Base-by-base conservation (phyloP, 2,329 filamentous ascomycete species). In the Venturia effusa region DNA sequence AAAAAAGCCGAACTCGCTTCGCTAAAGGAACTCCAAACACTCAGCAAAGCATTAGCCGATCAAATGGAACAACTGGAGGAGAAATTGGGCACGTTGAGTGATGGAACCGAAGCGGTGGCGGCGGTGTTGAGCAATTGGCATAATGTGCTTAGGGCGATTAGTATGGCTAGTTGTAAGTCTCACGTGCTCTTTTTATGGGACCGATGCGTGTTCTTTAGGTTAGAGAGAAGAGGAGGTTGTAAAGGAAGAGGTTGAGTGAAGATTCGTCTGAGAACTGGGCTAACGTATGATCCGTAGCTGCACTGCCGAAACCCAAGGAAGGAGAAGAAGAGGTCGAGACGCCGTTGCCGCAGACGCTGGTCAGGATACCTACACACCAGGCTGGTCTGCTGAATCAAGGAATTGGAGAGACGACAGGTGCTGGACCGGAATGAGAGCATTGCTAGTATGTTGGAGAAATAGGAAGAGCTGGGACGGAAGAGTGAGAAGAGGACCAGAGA, bases 101-200 rank as follows among this genome's bases (percentile, higher is more conserved):
- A 92, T 69, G 90, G 90, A 17, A 94, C 90, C 37, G 89, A 94
- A 83, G 89, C 88, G 66, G 90, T 95, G 70, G 90, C 90, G 45
- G 83, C 87, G n/a, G 90, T 95, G 27, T 80, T 95, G 72, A 84
- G 87, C 62, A 95, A 94, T 74, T 95, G 90, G 90, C 88, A 92
- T 74, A 92, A 90, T 69, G 90, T 95, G 67, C 81, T 95, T 66
- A 82, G 88, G 68, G 89, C 89, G 51, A 92, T 95, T 71, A 88
- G 88, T 71, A 92, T 94, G 88, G 90, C 90, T 66, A 92, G 88
- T 66, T 83, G 89, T 92, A 81, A 71, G 85, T 59, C 30, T 55
- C n/a, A 10, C 41, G 40, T 54, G 17, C 5, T 17, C 10, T 15
- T 54, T 30, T 54, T 15, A 13, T 8, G 37, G 37, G 37, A n/a